Evolutionary conservation across 176 grass and related monocot species (phyloP).

Genomic region (Oropetium thomaeum): DNA sequence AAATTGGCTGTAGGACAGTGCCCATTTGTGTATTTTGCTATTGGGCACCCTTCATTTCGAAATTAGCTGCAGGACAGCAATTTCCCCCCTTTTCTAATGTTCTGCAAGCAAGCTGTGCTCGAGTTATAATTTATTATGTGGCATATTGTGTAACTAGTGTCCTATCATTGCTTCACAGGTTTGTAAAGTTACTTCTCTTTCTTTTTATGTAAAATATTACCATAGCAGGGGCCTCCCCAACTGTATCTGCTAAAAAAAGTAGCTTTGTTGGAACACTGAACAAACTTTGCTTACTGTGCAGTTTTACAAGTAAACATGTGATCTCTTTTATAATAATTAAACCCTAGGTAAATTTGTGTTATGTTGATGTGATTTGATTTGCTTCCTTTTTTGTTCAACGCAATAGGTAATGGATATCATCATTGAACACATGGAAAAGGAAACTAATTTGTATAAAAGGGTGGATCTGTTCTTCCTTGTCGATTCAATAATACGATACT

Average conservation of each 20-base stretch:
- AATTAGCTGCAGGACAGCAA: too few relatives aligned
- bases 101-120: not conserved
- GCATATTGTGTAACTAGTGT: not conserved
- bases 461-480: constrained; percentile 96
- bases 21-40: too few relatives aligned
- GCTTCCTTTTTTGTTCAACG: constrained; percentile 23
- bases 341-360: not conserved
- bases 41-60: too few relatives aligned
- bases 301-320: constrained; percentile 11
- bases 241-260: not conserved
- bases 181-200: too few relatives aligned
- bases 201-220: too few relatives aligned
- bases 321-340: constrained; percentile 5
- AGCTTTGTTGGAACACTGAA: not conserved
- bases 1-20: too few relatives aligned
- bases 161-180: not conserved
- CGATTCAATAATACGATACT: constrained; percentile 94
- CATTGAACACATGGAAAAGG: constrained; percentile 80
- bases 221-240: too few relatives aligned
- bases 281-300: not conserved
- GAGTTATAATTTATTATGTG: constrained; percentile 15
- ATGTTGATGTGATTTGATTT: constrained; percentile 18
- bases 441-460: constrained; percentile 80
- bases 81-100: constrained; percentile 6
- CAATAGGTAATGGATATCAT: constrained; percentile 90